Base-by-base conservation (phyloP, 2,329 filamentous ascomycete species). In the Trichoderma guizhouense region DNA sequence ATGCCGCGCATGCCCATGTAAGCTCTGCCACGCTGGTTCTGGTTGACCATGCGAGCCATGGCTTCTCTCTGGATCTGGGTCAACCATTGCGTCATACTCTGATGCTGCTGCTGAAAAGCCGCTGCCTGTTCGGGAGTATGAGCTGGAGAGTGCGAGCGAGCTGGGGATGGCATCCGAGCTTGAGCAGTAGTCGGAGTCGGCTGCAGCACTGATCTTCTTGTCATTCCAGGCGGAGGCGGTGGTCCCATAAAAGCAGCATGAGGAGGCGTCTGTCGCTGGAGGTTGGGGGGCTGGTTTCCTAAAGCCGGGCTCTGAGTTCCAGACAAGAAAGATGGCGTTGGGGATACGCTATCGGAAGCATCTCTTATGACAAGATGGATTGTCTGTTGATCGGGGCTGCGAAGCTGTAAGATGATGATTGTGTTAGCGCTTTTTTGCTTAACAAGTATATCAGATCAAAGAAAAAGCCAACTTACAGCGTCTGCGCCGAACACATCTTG, bases 401-500 rank as follows among this genome's bases (percentile, higher is more conserved):
- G 82, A 64, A 87, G 78, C 85, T 87, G 72, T 43, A 51, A 58
- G 14, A 43, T 62, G 47, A 57, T 24, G 67, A 32, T 32, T 21
- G 60, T 77, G 67, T 74, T 62, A 74, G 74, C 58, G 15, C 55
- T 24, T 43, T 7, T 28, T 28, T 64, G 55, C 71, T 28, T 69
- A 36, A 57, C 57, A 65, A 11, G 11, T 1, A 39, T 1, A 43
- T 12, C 34, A 24, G n/a, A 24, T 14, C 14, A 3, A 26, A 21
- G 14, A 15, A 2, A 34, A 57, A 58, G 51, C 32, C 24, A n/a
- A 76, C 85, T 74, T 82, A 89, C 87, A 68, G 82, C 79, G 72
- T 88, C 85, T 71, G 84, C 81, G 3, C 89, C 88, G 76, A 91
- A 88, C 3, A 91, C 79, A 47, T 88, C 85, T 28, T 84, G 77